A percentile compares a stretch with the other conserved stretches of the same genome.
Evolutionary conservation across 1,284 basidiomycete species (phyloP).

Genomic region (Schizophyllum amplum): DNA sequence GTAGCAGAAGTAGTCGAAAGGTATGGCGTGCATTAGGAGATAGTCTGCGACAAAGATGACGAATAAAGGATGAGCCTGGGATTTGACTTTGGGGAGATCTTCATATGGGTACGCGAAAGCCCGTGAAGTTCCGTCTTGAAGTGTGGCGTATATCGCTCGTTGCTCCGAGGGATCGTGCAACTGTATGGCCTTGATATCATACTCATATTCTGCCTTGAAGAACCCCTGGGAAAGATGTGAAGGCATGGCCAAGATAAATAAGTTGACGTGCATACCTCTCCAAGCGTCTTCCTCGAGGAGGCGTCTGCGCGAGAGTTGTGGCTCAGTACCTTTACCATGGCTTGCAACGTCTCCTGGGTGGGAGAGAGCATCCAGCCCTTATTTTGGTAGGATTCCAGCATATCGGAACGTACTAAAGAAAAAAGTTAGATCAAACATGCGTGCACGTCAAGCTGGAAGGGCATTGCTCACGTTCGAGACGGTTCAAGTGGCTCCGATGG

Average conservation of each 20-base stretch:
- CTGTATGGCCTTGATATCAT: background rate
- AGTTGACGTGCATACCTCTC: background rate
- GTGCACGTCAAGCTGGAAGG: too few relatives aligned
- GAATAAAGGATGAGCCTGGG: background rate
- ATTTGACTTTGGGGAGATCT: background rate
- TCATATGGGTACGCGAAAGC: background rate
- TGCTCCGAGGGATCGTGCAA: background rate
- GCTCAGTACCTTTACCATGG: background rate
- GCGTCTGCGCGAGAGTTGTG: background rate
- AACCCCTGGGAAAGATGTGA: background rate
- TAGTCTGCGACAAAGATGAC: background rate
- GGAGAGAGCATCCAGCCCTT: background rate
- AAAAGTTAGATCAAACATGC: too few relatives aligned
- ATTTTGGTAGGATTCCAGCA: background rate
- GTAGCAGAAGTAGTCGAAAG: background rate
- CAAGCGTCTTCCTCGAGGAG: background rate
- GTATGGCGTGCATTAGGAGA: background rate
- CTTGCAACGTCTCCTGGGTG: background rate
- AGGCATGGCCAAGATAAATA: background rate
- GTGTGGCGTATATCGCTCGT: too few relatives aligned
- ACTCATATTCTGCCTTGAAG: background rate
- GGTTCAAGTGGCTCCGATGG: background rate
- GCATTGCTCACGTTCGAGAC: background rate
- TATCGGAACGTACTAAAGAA: background rate
- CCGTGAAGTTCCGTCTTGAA: background rate